Conservation (phyloP, 371 early-diverging fungal genomes). For the Sporodiniella umbellata region DNA sequence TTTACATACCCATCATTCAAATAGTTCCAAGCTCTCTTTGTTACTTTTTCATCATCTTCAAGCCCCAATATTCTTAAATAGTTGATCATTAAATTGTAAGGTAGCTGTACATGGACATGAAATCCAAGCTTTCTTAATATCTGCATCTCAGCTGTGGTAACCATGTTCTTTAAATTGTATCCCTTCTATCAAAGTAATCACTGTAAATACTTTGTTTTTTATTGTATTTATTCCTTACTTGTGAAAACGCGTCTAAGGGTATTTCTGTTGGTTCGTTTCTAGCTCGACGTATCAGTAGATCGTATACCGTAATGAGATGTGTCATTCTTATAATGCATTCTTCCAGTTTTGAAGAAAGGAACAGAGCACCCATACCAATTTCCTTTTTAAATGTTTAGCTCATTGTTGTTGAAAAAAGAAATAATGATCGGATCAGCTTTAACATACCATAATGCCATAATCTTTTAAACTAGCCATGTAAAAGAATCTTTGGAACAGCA, state of each 20-base stretch:
- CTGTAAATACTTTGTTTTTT: too few relatives aligned
- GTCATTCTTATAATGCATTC: constrained; percentile 76
- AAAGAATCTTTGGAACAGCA: constrained; percentile 91
- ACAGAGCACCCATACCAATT: constrained; percentile 80
- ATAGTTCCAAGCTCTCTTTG: constrained; percentile 84
- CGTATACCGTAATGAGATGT: constrained; percentile 77
- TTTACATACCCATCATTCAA: constrained; percentile 76
- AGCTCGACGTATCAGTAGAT: constrained; percentile 60
- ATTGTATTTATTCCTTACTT: constrained; percentile 41
- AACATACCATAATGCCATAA: constrained; percentile 65
- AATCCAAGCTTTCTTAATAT: constrained; percentile 86
- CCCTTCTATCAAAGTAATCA: constrained; percentile 42
- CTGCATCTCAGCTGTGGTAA: constrained; percentile 82
- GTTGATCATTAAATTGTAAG: constrained; percentile 91
- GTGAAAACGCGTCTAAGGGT: constrained; percentile 59
- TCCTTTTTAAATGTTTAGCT: constrained; percentile 56
- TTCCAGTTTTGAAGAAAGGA: constrained; percentile 90
- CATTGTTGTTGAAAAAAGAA: too few relatives aligned
- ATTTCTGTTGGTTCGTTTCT: constrained; percentile 47
- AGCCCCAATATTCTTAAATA: constrained; percentile 83
- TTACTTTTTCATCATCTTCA: constrained; percentile 66
- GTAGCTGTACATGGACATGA: constrained; percentile 93
- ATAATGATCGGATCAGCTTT: not conserved
- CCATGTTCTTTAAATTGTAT: constrained; percentile 72
- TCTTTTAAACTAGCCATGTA: constrained; percentile 73